Evolutionary conservation across 73 alveolate species (phyloP).

Genomic region (Tetrahymena thermophila): DNA sequence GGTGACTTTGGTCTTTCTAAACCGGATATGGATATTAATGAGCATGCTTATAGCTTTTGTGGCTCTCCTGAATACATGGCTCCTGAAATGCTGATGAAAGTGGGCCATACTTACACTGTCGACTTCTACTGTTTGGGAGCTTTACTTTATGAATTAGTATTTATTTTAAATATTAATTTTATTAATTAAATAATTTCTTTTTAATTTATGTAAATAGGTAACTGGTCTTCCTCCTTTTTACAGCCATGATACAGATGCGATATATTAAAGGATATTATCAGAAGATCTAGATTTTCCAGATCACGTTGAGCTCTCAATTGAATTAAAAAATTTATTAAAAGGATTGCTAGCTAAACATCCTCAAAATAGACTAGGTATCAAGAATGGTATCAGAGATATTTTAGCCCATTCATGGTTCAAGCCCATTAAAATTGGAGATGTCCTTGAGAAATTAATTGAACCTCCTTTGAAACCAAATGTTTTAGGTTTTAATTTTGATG

Average conservation of each 20-base stretch:
- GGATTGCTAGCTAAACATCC: slow-evolving; percentile 75
- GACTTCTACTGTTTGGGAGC: slow-evolving; percentile 62
- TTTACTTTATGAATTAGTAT: slow-evolving; percentile 46
- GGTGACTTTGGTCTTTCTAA: slow-evolving; percentile 58
- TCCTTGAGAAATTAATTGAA: slow-evolving; percentile 9
- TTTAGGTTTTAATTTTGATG: slow-evolving; percentile 26
- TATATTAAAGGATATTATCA: slow-evolving; percentile 30
- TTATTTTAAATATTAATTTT: background rate
- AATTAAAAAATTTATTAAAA: slow-evolving; percentile 58
- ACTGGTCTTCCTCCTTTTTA: slow-evolving; percentile 63
- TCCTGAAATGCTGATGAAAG: slow-evolving; percentile 59
- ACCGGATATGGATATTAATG: slow-evolving; percentile 33
- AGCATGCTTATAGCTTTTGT: slow-evolving; percentile 49
- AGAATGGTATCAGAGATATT: slow-evolving; percentile 34
- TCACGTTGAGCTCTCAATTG: slow-evolving; percentile 29
- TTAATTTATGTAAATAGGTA: background rate
- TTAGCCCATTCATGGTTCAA: slow-evolving; percentile 42
- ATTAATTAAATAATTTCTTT: background rate
- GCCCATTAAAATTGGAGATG: slow-evolving; percentile 14
- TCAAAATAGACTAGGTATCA: slow-evolving; percentile 65
- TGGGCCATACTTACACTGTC: slow-evolving; percentile 42
- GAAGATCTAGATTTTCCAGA: slow-evolving; percentile 29
- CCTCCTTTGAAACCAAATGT: slow-evolving; percentile 42
- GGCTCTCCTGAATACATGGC: slow-evolving; percentile 65
- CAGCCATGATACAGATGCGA: slow-evolving; percentile 24